phyloP scores from a whole-genome alignment of 2,329 filamentous ascomycete genomes.

The Blumeria graminis region DNA sequence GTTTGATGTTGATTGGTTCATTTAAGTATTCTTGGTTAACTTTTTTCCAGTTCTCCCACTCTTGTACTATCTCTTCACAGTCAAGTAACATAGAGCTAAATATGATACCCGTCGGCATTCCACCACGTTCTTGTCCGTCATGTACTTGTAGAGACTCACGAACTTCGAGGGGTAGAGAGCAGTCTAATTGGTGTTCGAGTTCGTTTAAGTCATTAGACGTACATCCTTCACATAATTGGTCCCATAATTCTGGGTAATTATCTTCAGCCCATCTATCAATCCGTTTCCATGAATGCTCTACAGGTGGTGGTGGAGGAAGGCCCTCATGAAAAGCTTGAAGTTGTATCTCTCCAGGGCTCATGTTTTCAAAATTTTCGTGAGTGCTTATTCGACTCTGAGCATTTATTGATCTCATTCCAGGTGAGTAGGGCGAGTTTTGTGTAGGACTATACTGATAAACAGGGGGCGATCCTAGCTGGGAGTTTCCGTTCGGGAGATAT shows the following conservation, averaged over 20 bases:
- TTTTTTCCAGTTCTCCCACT: slow-evolving; percentile 88
- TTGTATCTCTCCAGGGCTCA: slow-evolving; percentile 61
- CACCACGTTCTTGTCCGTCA: slow-evolving; percentile 91
- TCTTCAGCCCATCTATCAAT: slow-evolving; percentile 89
- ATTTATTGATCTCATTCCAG: slow-evolving; percentile 60
- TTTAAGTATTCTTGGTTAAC: slow-evolving; percentile 73
- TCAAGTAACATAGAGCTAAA: slow-evolving; percentile 91
- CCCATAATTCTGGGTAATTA: slow-evolving; percentile 81
- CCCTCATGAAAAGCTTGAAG: slow-evolving; percentile 94
- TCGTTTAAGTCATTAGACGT: slow-evolving; percentile 93
- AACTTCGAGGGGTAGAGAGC: slow-evolving; percentile 77
- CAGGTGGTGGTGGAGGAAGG: slow-evolving; percentile 67
- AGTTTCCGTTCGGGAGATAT: slow-evolving; percentile 29
- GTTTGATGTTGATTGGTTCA: slow-evolving; percentile 26
- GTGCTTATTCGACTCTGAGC: slow-evolving; percentile 39
- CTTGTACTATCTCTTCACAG: slow-evolving; percentile 92
- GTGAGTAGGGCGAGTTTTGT: slow-evolving; percentile 57
- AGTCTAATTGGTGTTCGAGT: slow-evolving; percentile 85
- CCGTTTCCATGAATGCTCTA: slow-evolving; percentile 74
- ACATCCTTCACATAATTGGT: slow-evolving; percentile 79
- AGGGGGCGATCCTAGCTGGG: slow-evolving; percentile 13
- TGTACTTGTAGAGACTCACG: slow-evolving; percentile 77
- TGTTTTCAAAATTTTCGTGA: slow-evolving; percentile 42
- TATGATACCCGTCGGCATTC: slow-evolving; percentile 71
- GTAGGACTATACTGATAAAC: slow-evolving; percentile 26